Percentiles rank a stretch among this genome's conserved stretches.
Evolutionary conservation across 2,329 filamentous ascomycete genomes (phyloP).

Genomic region (Lachnellula willkommii): DNA sequence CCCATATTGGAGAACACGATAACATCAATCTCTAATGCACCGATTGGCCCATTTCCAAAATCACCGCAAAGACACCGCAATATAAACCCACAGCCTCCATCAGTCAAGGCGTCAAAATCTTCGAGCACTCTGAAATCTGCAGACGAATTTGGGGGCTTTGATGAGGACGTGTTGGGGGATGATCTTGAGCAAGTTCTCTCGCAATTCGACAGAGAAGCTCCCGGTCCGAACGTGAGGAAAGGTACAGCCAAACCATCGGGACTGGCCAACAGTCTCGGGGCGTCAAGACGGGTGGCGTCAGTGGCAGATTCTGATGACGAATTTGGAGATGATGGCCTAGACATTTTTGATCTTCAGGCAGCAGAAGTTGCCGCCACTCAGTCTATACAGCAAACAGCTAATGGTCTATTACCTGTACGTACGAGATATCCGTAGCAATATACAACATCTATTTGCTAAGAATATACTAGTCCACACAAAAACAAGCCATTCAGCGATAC

Average conservation of each 20-base stretch:
- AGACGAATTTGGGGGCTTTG: slow-evolving; percentile 58
- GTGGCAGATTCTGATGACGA: slow-evolving; percentile 61
- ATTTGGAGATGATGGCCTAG: slow-evolving; percentile 60
- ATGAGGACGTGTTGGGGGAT: slow-evolving; percentile 56
- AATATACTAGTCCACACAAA: slow-evolving; percentile 58
- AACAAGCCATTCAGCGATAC: slow-evolving; percentile 81
- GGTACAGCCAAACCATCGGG: background rate
- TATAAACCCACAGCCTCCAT: background rate
- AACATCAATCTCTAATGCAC: background rate
- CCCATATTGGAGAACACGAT: background rate
- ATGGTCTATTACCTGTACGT: slow-evolving; percentile 49
- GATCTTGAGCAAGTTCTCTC: slow-evolving; percentile 54
- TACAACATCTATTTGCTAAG: slow-evolving; percentile 51
- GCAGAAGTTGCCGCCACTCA: slow-evolving; percentile 70
- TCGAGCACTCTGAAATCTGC: slow-evolving; percentile 4
- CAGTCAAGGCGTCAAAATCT: background rate
- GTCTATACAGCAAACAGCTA: slow-evolving; percentile 38
- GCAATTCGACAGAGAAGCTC: slow-evolving; percentile 43
- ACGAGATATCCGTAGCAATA: slow-evolving; percentile 32
- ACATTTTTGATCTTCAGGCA: slow-evolving; percentile 69
- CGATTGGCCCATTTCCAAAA: slow-evolving; percentile 1
- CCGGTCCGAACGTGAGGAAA: background rate
- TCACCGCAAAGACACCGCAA: background rate
- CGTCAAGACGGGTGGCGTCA: slow-evolving; percentile 5
- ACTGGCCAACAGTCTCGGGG: background rate